A percentile compares a stretch with the other conserved stretches of the same genome.
phyloP scores from a whole-genome alignment of 345 rosid genomes.

The Hypericum androsaemum region DNA sequence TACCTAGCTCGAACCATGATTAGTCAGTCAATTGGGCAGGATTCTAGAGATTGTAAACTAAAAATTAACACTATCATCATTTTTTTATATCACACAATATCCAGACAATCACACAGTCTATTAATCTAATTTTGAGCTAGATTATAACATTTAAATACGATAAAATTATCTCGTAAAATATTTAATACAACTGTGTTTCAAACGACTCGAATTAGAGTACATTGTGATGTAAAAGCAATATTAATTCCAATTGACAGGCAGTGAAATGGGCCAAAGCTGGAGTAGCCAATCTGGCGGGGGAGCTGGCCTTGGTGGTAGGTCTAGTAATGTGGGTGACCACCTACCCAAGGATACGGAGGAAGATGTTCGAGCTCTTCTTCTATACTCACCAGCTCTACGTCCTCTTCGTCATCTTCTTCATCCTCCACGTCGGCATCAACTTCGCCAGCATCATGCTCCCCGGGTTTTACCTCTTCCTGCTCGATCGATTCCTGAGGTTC shows the following conservation, averaged over 20 bases:
- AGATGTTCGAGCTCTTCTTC: constrained; percentile 68
- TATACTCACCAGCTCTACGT: constrained; percentile 69
- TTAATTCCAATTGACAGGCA: constrained; percentile 26
- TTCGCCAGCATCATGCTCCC: constrained; percentile 53
- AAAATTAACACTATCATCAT: too few species aligned
- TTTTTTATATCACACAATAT: too few species aligned
- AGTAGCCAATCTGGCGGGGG: constrained; percentile 60
- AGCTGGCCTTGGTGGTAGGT: constrained; percentile 48
- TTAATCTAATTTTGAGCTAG: too few species aligned
- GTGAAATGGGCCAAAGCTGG: constrained; percentile 31
- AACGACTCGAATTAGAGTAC: too few species aligned
- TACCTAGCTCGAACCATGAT: too few species aligned
- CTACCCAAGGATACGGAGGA: constrained; percentile 40
- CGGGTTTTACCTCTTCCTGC: constrained; percentile 66
- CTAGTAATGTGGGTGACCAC: constrained; percentile 61
- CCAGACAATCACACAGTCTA: too few species aligned
- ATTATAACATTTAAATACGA: too few species aligned
- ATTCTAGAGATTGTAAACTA: too few species aligned
- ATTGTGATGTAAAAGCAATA: too few species aligned
- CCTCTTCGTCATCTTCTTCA: constrained; percentile 50
- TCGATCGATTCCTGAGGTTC: constrained; percentile 67
- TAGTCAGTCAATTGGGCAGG: too few species aligned
- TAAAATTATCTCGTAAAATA: too few species aligned
- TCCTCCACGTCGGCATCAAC: constrained; percentile 54
- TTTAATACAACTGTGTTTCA: too few species aligned